These are phyloP conservation scores for Saccharomycopsis sp. DNA, from an alignment of 805 yeast species.

Conservation along the genomic window DNA sequence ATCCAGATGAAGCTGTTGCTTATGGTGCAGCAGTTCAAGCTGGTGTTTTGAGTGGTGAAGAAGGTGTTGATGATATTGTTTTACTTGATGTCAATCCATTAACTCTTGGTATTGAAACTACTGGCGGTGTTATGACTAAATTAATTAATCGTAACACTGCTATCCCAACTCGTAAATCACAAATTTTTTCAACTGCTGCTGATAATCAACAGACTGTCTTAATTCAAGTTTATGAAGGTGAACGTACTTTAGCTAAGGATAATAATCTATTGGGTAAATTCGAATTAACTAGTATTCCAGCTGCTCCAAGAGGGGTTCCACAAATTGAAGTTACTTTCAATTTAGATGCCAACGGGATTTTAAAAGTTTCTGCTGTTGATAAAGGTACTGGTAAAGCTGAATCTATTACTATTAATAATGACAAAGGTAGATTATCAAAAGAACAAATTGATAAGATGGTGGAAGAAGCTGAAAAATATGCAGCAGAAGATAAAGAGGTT, in stretches of 20 bases:
- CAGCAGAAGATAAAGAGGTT: slow-evolving; percentile 81
- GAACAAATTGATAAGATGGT: slow-evolving; percentile 98
- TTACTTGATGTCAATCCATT: slow-evolving; percentile 90
- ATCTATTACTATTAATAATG: slow-evolving; percentile 86
- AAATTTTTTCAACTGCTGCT: slow-evolving; percentile 91
- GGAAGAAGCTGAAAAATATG: slow-evolving; percentile 91
- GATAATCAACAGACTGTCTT: slow-evolving; percentile 94
- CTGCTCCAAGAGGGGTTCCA: slow-evolving; percentile 89
- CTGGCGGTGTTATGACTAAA: slow-evolving; percentile 97
- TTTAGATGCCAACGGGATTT: slow-evolving; percentile 80
- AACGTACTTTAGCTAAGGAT: slow-evolving; percentile 90
- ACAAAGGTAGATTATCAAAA: slow-evolving; percentile 87
- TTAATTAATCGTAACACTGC: slow-evolving; percentile 92
- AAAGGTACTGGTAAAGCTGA: slow-evolving; percentile 92
- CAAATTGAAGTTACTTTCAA: slow-evolving; percentile 88
- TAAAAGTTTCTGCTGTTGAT: slow-evolving; percentile 81
- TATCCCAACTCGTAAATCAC: slow-evolving; percentile 92
- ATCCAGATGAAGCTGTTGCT: slow-evolving; percentile 99
- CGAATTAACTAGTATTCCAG: slow-evolving; percentile 80
- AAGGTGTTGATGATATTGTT: slow-evolving; percentile 84
- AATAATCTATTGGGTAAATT: slow-evolving; percentile 85
- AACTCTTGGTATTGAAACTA: slow-evolving; percentile 92
- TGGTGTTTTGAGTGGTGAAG: slow-evolving; percentile 94
- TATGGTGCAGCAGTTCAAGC: slow-evolving; percentile 99
- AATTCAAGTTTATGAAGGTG: slow-evolving; percentile 94